Percentiles rank a stretch among this genome's conserved stretches.
Conservation (phyloP, 2,329 filamentous ascomycete genomes). For the Cytospora mali region DNA sequence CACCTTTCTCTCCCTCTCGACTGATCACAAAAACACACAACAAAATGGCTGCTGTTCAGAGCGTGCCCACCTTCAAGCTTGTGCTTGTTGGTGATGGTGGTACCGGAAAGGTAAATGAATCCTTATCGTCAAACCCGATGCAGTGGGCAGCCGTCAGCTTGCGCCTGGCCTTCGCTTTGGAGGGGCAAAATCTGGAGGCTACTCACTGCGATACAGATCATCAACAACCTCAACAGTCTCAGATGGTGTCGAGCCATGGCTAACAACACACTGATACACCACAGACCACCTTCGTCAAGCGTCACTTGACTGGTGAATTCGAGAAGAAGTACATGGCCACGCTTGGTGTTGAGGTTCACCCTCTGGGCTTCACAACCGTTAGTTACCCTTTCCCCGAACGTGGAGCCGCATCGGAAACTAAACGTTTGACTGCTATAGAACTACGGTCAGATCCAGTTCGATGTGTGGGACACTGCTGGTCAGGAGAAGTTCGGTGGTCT, state of each 20-base stretch:
- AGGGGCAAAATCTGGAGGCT: conserved; percentile 17
- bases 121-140: conserved; percentile 23
- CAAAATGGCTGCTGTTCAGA: conserved; percentile 67
- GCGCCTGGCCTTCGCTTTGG: conserved; percentile 25
- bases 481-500: conserved; percentile 99
- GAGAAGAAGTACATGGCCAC: conserved; percentile 99
- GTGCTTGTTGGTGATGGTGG: conserved; percentile 99
- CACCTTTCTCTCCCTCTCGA: conserved; percentile 18
- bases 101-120: conserved; percentile 87
- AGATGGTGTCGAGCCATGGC: background rate
- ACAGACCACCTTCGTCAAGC: conserved; percentile 99
- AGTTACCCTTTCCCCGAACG: conserved; percentile 45
- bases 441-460: conserved; percentile 95
- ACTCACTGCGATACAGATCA: conserved; percentile 30
- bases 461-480: conserved; percentile 98
- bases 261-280: conserved; percentile 32
- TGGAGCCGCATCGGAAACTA: conserved; percentile 35
- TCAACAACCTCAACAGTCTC: conserved; percentile 14
- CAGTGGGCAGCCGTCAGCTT: conserved; percentile 28
- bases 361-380: conserved; percentile 97
- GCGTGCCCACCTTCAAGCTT: conserved; percentile 93
- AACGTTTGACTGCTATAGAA: conserved; percentile 67
- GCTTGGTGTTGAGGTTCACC: conserved; percentile 98
- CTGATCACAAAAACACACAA: conserved; percentile 39
- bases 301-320: conserved; percentile 99